These are phyloP conservation scores for Phlebiopsis flavidoalba DNA, from an alignment of 768 basidiomycete genomes.

Conservation along the genomic window DNA sequence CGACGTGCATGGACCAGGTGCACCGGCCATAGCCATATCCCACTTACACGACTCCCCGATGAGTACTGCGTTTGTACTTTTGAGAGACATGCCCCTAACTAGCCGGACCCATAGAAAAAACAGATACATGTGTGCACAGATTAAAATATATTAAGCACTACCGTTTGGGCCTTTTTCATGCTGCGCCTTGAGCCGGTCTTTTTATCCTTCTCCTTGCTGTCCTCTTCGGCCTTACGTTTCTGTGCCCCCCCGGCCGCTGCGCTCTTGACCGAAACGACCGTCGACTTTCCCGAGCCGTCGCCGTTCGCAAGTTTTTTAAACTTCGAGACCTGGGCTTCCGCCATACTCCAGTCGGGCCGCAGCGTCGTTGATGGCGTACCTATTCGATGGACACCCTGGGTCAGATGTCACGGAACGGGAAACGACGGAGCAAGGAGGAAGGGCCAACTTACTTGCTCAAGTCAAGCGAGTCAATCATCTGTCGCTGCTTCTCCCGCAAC, in stretches of 20 bases:
- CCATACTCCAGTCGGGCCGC: slow-evolving; percentile 69
- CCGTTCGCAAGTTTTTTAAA: slow-evolving; percentile 34
- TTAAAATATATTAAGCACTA: slow-evolving; percentile 4
- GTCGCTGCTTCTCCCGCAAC: slow-evolving; percentile 68
- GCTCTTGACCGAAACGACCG: slow-evolving; percentile 73
- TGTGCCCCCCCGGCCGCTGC: slow-evolving; percentile 31
- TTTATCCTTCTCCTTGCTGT: slow-evolving; percentile 20
- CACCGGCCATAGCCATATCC: too few relatives aligned
- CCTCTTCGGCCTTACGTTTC: slow-evolving; percentile 55
- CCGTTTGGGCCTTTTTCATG: slow-evolving; percentile 37
- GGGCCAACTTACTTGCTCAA: slow-evolving; percentile 67
- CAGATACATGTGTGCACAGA: too few relatives aligned
- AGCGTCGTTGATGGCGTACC: slow-evolving; percentile 70
- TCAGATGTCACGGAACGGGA: slow-evolving; percentile 4
- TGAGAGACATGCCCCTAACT: too few relatives aligned
- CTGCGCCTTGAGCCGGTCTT: slow-evolving; percentile 36
- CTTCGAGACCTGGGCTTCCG: slow-evolving; percentile 65
- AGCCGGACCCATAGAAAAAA: too few relatives aligned
- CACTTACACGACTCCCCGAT: too few relatives aligned
- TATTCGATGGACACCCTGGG: slow-evolving; percentile 23
- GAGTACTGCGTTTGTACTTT: too few relatives aligned
- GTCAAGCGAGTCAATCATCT: slow-evolving; percentile 86
- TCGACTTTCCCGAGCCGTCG: slow-evolving; percentile 45
- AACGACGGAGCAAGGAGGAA: neutral
- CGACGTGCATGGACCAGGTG: too few relatives aligned